These are phyloP conservation scores for Logfia minima DNA, from an alignment of 129 eudicot genomes.

Conservation along the genomic window DNA sequence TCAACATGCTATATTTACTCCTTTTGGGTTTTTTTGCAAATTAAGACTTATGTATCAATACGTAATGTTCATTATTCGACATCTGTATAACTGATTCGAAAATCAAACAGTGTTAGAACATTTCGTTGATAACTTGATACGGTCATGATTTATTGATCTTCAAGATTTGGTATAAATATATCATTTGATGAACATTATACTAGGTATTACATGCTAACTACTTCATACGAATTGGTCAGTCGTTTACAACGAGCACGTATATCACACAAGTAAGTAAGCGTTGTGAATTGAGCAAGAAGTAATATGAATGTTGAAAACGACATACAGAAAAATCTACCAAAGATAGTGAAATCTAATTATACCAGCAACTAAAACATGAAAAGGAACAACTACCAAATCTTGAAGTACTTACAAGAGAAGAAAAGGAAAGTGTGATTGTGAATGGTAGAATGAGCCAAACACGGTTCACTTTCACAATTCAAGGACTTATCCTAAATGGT, in stretches of 20 bases:
- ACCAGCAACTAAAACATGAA: conserved; percentile 28
- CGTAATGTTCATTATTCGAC: neutral
- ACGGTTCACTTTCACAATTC: conserved; percentile 29
- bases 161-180: neutral
- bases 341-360: conserved; percentile 5
- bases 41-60: neutral
- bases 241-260: neutral
- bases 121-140: neutral
- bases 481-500: conserved; percentile 33
- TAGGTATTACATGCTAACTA: neutral
- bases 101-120: neutral
- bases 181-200: neutral
- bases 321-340: conserved; percentile 9
- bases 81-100: neutral
- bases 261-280: neutral
- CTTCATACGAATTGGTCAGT: neutral
- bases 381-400: conserved; percentile 34
- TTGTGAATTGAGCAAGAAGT: neutral
- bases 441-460: conserved; percentile 27
- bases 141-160: neutral
- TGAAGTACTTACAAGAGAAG: conserved; percentile 29
- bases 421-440: conserved; percentile 23
- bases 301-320: conserved; percentile 14
- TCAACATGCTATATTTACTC: neutral
- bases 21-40: neutral